Evolutionary conservation across 371 early-diverging fungal species (phyloP), one percentile per base, ranked within the genome.

Genomic region (Enteropsectra breve): DNA sequence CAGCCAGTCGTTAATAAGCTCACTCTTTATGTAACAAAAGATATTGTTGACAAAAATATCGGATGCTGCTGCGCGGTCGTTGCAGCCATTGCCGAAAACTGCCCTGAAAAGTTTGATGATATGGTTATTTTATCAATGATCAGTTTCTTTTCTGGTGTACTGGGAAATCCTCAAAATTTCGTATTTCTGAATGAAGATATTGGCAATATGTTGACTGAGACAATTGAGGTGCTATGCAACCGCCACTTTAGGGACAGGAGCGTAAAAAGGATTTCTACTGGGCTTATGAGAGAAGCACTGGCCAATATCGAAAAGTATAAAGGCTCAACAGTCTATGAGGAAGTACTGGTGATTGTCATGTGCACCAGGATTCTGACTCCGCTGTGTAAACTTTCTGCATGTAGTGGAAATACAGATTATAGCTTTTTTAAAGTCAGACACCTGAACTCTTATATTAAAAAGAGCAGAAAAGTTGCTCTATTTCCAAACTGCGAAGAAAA

Each of bases 1-100:
- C 58, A 63, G 1, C 68, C 67, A 5, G 29, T 67, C 18, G 46
- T 73, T 46, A 28, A 30, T 54, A 61, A 47, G 50, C 23, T 76
- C 30, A 65, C 48, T n/a, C 40, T 40, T 0, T 76, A 68, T 70
- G 33, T 68, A 13, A 60, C 38, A 26, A 49, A 68, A 26, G 57
- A 64, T 23, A 34, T 73, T 15, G 52, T 76, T 26, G 76, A 76
- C 28, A 76, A 68, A 47, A 70, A 61, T 46, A 59, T 76, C 40
- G 56, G 60, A 32, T 54, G 37, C 40, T 72, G 73, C 55, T 68
- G 69, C 37, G 66, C n/a, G 38, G 43, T 50, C 18, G 32, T 72
- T 1, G 24, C 8, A 24, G 21, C 66, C 13, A 56, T 71, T 1
- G 38, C 57, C 6, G 32, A 37, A 18, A 23, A 55, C 1, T 55